phyloP scores from a whole-genome alignment of 306 rosid genomes.

The Malus fusca region DNA sequence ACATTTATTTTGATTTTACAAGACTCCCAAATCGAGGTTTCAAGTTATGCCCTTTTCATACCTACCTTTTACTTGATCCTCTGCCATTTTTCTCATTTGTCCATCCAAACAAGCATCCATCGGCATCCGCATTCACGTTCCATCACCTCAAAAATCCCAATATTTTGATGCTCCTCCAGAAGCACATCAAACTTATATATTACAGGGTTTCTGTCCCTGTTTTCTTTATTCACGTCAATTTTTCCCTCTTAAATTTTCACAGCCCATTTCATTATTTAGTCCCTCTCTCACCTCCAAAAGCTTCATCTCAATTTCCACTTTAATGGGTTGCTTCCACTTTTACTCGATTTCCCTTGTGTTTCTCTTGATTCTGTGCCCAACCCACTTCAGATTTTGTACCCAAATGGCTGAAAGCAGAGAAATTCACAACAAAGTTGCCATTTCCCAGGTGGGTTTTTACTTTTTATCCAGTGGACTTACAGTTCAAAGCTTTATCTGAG shows the following conservation, averaged over 20 bases:
- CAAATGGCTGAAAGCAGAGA: slow-evolving; percentile 49
- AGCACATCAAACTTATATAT: neutral
- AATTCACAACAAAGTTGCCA: slow-evolving; percentile 22
- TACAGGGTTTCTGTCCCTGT: slow-evolving; percentile 12
- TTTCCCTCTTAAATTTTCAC: neutral
- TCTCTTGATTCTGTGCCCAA: slow-evolving; percentile 50
- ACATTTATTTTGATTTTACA: neutral
- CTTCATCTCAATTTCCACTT: neutral
- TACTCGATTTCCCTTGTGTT: slow-evolving; percentile 32
- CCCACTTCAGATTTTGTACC: slow-evolving; percentile 33
- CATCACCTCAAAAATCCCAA: slow-evolving; percentile 46
- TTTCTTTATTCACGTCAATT: slow-evolving; percentile 2
- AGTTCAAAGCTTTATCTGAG: neutral
- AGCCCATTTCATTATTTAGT: neutral
- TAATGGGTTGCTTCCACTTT: slow-evolving; percentile 15
- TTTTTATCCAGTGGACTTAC: neutral
- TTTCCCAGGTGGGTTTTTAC: slow-evolving; percentile 33
- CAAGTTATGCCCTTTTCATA: slow-evolving; percentile 37
- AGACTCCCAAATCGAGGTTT: slow-evolving; percentile 46
- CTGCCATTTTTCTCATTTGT: slow-evolving; percentile 46
- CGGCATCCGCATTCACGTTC: slow-evolving; percentile 26
- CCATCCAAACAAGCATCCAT: slow-evolving; percentile 46
- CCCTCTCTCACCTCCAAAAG: neutral
- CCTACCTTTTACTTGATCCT: slow-evolving; percentile 25
- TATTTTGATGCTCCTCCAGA: neutral